Conservation (phyloP, 2,329 filamentous ascomycete species). For the Sclerotinia borealis region DNA sequence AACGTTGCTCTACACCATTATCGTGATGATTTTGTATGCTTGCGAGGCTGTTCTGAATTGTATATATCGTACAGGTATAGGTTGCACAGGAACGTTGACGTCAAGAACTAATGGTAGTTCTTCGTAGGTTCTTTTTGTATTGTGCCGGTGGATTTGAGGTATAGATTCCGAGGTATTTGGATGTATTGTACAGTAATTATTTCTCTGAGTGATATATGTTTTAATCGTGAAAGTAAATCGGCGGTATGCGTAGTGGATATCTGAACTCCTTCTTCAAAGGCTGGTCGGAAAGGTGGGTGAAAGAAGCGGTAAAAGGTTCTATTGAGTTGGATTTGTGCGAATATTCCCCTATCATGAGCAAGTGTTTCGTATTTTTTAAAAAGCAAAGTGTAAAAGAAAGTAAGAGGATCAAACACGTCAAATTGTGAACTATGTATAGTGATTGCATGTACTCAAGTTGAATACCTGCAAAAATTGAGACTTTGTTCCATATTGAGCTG, state of each 20-base stretch:
- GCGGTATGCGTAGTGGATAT: constrained; percentile 10
- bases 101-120: background rate
- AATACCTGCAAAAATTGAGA: background rate
- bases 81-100: background rate
- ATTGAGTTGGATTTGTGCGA: background rate
- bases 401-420: background rate
- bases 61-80: background rate
- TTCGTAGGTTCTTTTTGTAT: background rate
- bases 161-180: background rate
- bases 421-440: constrained; percentile 1
- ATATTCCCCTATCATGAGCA: constrained; percentile 3
- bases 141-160: background rate
- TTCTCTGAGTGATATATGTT: constrained; percentile 7
- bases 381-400: background rate
- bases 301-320: constrained; percentile 13
- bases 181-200: background rate
- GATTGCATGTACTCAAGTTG: background rate
- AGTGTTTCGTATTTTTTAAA: background rate
- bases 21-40: background rate
- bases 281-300: constrained; percentile 12
- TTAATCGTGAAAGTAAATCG: constrained; percentile 2
- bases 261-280: constrained; percentile 2
- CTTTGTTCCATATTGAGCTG: background rate
- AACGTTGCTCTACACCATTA: constrained; percentile 8
- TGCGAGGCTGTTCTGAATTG: background rate